Conservation (phyloP, 257 asterid species). For the Capsicum pubescens region DNA sequence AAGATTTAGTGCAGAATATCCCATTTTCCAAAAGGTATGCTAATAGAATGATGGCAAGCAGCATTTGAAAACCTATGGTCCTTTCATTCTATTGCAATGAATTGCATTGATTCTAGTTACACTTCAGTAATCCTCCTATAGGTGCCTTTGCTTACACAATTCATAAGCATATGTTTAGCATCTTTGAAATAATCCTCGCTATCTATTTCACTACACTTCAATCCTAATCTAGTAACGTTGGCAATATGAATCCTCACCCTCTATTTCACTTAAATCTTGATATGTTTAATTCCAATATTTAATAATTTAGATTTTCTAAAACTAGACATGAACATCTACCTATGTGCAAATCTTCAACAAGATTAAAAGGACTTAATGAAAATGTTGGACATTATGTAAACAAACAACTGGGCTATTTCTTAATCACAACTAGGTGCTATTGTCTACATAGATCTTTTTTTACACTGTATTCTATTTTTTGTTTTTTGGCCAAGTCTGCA, state of each 20-base stretch:
- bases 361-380: background rate
- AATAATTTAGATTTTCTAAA: background rate
- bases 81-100: background rate
- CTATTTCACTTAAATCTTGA: background rate
- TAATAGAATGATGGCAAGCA: background rate
- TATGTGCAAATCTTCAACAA: background rate
- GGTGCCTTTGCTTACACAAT: slow-evolving; percentile 5
- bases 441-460: background rate
- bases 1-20: slow-evolving; percentile 83
- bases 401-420: background rate
- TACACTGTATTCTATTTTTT: slow-evolving; percentile 1
- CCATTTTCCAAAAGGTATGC: slow-evolving; percentile 81
- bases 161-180: background rate
- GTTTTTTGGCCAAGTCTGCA: background rate
- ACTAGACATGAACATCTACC: background rate
- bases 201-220: background rate
- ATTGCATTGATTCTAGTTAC: background rate
- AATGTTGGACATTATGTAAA: background rate
- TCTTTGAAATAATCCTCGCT: background rate
- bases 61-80: background rate
- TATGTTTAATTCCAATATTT: background rate
- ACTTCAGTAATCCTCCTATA: background rate
- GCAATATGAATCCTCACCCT: background rate
- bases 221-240: background rate
- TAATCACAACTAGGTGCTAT: background rate